Evolutionary conservation across 164 flowering plant genomes (phyloP).

Genomic region (Sextonia rubra): DNA sequence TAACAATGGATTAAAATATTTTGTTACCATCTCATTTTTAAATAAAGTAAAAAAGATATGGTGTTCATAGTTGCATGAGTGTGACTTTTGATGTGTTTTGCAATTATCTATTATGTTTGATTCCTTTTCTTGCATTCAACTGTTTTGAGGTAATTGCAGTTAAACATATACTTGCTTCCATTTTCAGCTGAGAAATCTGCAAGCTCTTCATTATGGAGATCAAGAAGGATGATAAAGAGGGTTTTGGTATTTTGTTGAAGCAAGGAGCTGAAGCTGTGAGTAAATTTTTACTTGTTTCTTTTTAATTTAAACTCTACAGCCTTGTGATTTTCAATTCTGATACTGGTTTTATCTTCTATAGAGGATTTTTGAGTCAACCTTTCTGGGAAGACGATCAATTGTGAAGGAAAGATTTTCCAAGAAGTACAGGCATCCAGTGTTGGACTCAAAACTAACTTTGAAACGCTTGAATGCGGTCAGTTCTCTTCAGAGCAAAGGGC

Average conservation of each 20-base stretch:
- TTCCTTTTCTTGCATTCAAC: neutral
- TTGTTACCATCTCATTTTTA: neutral
- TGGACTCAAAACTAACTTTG: conserved; percentile 78
- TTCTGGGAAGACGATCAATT: conserved; percentile 71
- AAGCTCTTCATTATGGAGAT: conserved; percentile 28
- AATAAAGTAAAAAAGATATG: neutral
- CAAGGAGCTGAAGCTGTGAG: conserved; percentile 99
- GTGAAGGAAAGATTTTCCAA: conserved; percentile 94
- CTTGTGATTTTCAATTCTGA: neutral
- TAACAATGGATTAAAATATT: neutral
- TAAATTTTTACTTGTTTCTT: conserved; percentile 7
- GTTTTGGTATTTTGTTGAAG: conserved; percentile 57
- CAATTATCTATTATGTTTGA: neutral
- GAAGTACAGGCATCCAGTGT: conserved; percentile 85
- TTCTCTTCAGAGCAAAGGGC: conserved; percentile 9
- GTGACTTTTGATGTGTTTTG: neutral
- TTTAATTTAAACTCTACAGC: neutral
- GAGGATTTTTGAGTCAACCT: conserved; percentile 81
- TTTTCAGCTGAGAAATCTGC: neutral
- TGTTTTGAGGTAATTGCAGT: neutral
- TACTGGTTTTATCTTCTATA: conserved; percentile 22
- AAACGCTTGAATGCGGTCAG: conserved; percentile 91
- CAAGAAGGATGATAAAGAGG: conserved; percentile 20
- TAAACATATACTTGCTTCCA: neutral
- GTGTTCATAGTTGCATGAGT: neutral